Conservation (phyloP, 306 rosid genomes). For the Casuarina cunninghamiana region DNA sequence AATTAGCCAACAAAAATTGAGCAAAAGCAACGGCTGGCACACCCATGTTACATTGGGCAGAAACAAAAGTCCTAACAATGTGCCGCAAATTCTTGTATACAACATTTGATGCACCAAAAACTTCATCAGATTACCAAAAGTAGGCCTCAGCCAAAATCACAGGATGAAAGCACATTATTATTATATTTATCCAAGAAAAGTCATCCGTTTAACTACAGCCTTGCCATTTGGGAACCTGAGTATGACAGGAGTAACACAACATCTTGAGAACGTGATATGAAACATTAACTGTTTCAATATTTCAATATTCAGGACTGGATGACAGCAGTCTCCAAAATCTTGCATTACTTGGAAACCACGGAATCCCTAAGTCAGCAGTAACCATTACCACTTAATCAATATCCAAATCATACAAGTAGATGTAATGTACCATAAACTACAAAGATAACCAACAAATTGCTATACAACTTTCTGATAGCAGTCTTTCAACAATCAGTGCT, state of each 20-base stretch:
- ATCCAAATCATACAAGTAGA: neutral
- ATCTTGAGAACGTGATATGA: constrained; percentile 19
- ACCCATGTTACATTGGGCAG: neutral
- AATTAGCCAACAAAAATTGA: neutral
- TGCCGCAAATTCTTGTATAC: neutral
- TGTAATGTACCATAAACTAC: neutral
- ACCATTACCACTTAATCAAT: neutral
- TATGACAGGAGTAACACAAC: constrained; percentile 15
- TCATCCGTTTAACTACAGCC: constrained; percentile 7
- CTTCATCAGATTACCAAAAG: neutral
- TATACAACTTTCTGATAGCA: neutral
- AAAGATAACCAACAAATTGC: neutral
- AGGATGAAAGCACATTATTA: neutral
- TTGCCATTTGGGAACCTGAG: constrained; percentile 8
- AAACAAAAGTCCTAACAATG: neutral
- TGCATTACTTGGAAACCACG: neutral
- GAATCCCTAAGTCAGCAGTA: neutral
- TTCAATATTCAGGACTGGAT: constrained; percentile 7
- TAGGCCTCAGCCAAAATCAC: constrained; percentile 3
- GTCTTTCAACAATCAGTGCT: neutral
- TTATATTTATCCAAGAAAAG: constrained; percentile 4
- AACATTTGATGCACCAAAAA: neutral
- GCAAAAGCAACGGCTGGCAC: neutral
- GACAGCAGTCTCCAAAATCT: constrained; percentile 1
- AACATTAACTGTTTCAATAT: constrained; percentile 6